Evolutionary conservation across 2,329 filamentous ascomycete genomes (phyloP), one percentile per base, ranked within the genome.

Genomic region (Talaromyces sp.): DNA sequence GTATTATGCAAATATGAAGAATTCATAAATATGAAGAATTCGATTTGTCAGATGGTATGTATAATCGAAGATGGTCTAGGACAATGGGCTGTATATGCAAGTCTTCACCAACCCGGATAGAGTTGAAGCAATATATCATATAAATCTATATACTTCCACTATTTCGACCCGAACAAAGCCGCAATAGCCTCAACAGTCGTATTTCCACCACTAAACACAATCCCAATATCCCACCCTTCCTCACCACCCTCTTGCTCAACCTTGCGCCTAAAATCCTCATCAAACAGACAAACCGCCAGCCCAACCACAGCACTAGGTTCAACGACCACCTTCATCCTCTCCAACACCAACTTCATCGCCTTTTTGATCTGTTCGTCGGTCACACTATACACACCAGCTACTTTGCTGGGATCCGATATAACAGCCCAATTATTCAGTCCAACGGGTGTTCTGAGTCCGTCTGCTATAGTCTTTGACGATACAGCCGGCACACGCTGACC

Each of bases 241-340:
- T 86, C 83, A 0, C 91, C 91, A 0, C 82, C 90, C 76, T 93
- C 90, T 67, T 70, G 69, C 64, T 76, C 77, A 11, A 93, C 90
- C 77, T 89, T 77, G 13, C 73, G 75, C 65, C 92, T 81, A 68
- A 97, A 97, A 3, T 93, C 91, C 78, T 96, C 91, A 75, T 97
- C 90, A 69, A 87, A 97, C 70, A 98, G 79, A 61, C 88, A 89
- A 7, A 91, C 91, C 0, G 94, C 95, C 67, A 98, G 77, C 1
- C 88, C 87, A n/a, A 97, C 93, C 2, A 89, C 92, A 0, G 91
- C 87, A 77, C 90, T 93, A 25, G 94, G 94, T 83, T 98, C 94
- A 13, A 97, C 88, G 25, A 97, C 88, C 56, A 96, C 80, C 86
- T 98, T 97, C 84, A 95, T 88, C 65, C 93, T 82, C 85, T 98